These are phyloP conservation scores for Entoloma clypeatum DNA, from an alignment of 1,284 basidiomycete species.

Conservation along the genomic window DNA sequence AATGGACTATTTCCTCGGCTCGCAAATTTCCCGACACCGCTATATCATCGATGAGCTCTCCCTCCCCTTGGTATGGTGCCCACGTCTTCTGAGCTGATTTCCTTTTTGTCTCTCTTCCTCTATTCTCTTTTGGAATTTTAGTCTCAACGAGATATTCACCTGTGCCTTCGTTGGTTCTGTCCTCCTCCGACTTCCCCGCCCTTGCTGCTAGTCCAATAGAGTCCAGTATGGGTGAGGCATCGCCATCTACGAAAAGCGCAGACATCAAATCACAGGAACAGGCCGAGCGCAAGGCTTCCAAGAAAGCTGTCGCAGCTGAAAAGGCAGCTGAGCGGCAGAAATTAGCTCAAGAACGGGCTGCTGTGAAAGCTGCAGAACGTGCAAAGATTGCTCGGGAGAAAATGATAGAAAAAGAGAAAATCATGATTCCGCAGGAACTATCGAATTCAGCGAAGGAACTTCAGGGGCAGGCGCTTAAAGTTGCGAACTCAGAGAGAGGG, in stretches of 20 bases:
- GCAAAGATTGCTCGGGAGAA: constrained; percentile 42
- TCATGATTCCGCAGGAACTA: constrained; percentile 37
- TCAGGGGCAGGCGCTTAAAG: constrained; percentile 29
- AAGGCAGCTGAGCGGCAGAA: constrained; percentile 56
- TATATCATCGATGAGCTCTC: constrained; percentile 26
- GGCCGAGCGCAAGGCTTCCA: constrained; percentile 54
- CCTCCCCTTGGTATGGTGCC: constrained; percentile 40
- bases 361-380: constrained; percentile 46
- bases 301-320: constrained; percentile 57
- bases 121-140: constrained; percentile 37
- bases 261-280: constrained; percentile 39
- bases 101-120: constrained; percentile 39
- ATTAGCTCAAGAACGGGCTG: constrained; percentile 50
- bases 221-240: constrained; percentile 15
- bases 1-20: constrained; percentile 27
- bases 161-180: constrained; percentile 52
- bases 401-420: constrained; percentile 38
- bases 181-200: constrained; percentile 71
- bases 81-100: constrained; percentile 48
- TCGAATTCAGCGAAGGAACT: constrained; percentile 26
- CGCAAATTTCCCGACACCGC: constrained; percentile 27
- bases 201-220: constrained; percentile 35
- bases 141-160: constrained; percentile 45
- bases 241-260: constrained; percentile 10
- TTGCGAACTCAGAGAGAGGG: constrained; percentile 29